Base-by-base conservation (phyloP, 2,329 filamentous ascomycete genomes). In the Colletotrichum euphorbiae region DNA sequence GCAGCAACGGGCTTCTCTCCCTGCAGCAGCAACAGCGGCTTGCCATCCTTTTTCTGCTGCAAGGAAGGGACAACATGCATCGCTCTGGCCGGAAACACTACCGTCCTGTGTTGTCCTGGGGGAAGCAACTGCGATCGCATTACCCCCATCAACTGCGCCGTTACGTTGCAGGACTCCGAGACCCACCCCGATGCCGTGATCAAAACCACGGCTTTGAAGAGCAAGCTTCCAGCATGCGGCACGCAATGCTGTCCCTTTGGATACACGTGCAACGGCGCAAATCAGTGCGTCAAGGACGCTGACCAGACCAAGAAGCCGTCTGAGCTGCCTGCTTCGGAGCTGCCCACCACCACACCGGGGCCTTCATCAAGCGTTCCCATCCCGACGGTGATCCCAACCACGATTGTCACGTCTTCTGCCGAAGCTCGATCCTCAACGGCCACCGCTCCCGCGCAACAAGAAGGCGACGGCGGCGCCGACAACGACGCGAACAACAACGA, bases 31-130 rank as follows among this genome's bases (percentile, higher is more conserved):
- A 75, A 28, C 28, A 28, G 79, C 31, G 81, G 80, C 33, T 82
- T 92, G 21, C 90, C 91, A 1, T 81, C 80, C 58, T 83, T 85
- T 75, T 93, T 94, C 76, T 93, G 91, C 81, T 94, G 92, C 75
- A 78, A 84, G 3, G 69, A 78, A 31, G 78, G 76, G 17, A 80
- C 83, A 6, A 82, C 75, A 3, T 94, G 92, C 78, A 80, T 88
- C 45, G 73, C 83, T 1, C 84, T 94, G 52, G 90, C 90, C 11
- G 87, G 81, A n/a, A 80, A 83, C 50, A 90, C 90, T 6, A 92
- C 91, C 0, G 84, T 90, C 13, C 80, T 94, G 55, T 94, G 92
- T 81, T 94, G 92, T 75, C 91, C 91, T 1, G 71, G 77, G 1
- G 66, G 61, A 3, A 86, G 83, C 40, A 81, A 83, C 73, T 94